Conservation (phyloP, 306 rosid species). For the Rosa rugosa region DNA sequence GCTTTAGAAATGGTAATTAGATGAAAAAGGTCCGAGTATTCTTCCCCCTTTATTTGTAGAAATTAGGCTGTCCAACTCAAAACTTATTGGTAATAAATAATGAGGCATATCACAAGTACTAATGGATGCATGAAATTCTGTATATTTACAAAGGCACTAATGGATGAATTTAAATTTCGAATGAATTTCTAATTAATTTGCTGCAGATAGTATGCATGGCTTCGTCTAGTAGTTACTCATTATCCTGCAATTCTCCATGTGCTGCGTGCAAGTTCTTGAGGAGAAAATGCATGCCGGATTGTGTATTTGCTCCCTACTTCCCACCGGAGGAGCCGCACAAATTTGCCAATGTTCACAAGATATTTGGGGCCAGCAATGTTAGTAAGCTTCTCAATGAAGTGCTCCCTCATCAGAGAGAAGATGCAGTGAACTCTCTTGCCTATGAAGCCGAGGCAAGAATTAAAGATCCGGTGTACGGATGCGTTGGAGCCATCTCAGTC, state of each 20-base stretch:
- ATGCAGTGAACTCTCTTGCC: slow-evolving; percentile 83
- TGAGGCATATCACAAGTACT: not conserved
- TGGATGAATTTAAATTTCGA: not conserved
- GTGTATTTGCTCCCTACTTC: slow-evolving; percentile 80
- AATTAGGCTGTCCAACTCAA: not conserved
- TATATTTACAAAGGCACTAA: not conserved
- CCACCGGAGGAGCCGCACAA: slow-evolving; percentile 91
- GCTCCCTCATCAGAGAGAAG: slow-evolving; percentile 77
- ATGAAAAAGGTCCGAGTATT: not conserved
- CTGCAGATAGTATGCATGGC: slow-evolving; percentile 27
- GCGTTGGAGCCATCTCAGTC: slow-evolving; percentile 81
- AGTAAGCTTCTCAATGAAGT: slow-evolving; percentile 81
- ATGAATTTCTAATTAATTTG: not conserved
- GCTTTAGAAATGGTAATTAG: not conserved
- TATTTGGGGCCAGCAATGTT: slow-evolving; percentile 93
- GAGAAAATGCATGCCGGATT: slow-evolving; percentile 76
- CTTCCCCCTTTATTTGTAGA: not conserved
- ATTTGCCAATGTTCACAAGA: slow-evolving; percentile 84
- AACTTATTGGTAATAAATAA: not conserved
- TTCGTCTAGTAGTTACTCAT: slow-evolving; percentile 59
- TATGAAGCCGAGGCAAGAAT: slow-evolving; percentile 93
- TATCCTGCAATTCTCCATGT: slow-evolving; percentile 61
- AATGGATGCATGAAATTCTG: not conserved
- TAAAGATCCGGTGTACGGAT: slow-evolving; percentile 91
- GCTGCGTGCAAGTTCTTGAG: slow-evolving; percentile 92